Evolutionary conservation across 108 stramenopile genomes (phyloP), one percentile per base, ranked within the genome.

Genomic region (Cyclotella atomus): DNA sequence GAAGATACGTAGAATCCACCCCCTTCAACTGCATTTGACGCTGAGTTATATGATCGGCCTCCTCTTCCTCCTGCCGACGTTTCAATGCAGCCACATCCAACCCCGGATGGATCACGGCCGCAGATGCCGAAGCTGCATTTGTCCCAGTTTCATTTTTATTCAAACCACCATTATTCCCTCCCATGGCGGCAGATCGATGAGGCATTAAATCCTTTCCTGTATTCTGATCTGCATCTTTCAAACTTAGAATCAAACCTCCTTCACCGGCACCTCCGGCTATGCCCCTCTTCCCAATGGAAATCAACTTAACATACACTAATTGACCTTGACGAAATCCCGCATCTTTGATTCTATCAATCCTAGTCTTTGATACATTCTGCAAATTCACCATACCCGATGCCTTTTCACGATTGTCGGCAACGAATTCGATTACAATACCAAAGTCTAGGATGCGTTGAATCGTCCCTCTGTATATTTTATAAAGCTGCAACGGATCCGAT

Each of bases 171-270:
- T 43, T 38, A 25, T 62, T 35, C 23, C 70, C 65, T 35, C 19
- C 52, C 25, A 45, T 67, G 59, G 84, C 81, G 24, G 77, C 32
- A 55, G 84, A 83, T 55, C 95, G 83, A 71, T 90, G 83, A 20
- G 97, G 96, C 91, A 96, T 91, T 20, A 96, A 65, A 78, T 98
- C 97, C 63, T 69, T 59, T 16, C 98, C 98, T 9, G 95, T 88
- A 41, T 59, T 59, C 76, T 99, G 98, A 65, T 99, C 97, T 34
- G 95, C 97, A 75, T 99, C 98, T 82, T 97, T 97, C 59, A 97
- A 81, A 59, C 88, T 91, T 1, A 97, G 81, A 54, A 89, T 70
- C 8, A 97, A 54, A 43, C 88, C 91, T 32, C 87, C 76, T 56
- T 68, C 75, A 23, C 85, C 73, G 12, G 79, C 80, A 52, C 77